Evolutionary conservation across 495 filamentous ascomycete species (phyloP).

Genomic region (Trypethelium eluteriae): DNA sequence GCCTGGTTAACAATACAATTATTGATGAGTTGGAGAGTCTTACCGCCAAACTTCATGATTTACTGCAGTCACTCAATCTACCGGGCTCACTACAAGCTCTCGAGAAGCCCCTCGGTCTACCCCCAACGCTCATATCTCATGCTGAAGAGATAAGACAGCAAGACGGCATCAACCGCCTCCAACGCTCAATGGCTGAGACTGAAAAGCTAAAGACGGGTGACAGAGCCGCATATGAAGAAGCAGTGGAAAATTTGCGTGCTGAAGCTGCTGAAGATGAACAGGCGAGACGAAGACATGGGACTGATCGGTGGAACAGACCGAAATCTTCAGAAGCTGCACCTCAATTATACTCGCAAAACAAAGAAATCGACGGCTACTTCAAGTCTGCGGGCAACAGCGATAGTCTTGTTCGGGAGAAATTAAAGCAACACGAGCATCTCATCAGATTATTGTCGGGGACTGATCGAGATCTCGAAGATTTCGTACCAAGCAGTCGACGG

Average conservation of each 20-base stretch:
- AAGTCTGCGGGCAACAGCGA: constrained; percentile 78
- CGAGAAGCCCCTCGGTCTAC: constrained; percentile 90
- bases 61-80: constrained; percentile 75
- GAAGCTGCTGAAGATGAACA: constrained; percentile 78
- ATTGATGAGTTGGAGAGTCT: constrained; percentile 77
- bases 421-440: constrained; percentile 63
- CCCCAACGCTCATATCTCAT: constrained; percentile 72
- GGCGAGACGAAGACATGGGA: constrained; percentile 72
- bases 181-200: constrained; percentile 73
- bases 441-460: constrained; percentile 68
- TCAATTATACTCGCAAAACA: constrained; percentile 66
- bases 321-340: constrained; percentile 60
- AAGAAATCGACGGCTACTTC: constrained; percentile 81
- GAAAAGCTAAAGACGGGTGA: constrained; percentile 76
- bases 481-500: constrained; percentile 75
- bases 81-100: constrained; percentile 90
- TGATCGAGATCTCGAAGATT: constrained; percentile 73
- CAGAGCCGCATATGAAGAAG: constrained; percentile 68
- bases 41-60: constrained; percentile 71
- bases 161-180: constrained; percentile 67
- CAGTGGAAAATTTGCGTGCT: constrained; percentile 61
- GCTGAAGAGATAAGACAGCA: constrained; percentile 94
- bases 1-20: constrained; percentile 75
- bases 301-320: constrained; percentile 71
- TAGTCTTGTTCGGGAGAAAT: constrained; percentile 67